Evolutionary conservation across 768 basidiomycete genomes (phyloP).

Genomic region (Mycena maculata): DNA sequence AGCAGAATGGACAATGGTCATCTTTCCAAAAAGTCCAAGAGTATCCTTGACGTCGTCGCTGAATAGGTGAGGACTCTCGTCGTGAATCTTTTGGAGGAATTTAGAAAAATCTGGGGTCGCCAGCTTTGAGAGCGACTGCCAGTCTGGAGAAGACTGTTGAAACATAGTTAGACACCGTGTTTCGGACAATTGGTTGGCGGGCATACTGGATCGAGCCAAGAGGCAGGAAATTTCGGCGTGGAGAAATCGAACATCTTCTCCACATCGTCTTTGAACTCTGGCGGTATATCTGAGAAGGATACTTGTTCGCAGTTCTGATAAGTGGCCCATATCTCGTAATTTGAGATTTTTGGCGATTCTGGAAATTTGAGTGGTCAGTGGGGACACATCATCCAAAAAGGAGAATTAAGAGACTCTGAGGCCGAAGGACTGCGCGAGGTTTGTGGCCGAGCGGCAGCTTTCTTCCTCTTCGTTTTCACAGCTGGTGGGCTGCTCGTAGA

Average conservation of each 20-base stretch:
- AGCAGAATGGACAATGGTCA: slow-evolving; percentile 55
- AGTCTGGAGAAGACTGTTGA: slow-evolving; percentile 41
- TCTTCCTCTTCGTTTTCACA: slow-evolving; percentile 27
- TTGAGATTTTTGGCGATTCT: slow-evolving; percentile 63
- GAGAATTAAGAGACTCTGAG: slow-evolving; percentile 52
- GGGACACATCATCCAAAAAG: neutral
- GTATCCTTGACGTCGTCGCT: slow-evolving; percentile 37
- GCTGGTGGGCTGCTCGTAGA: slow-evolving; percentile 29
- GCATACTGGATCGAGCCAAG: slow-evolving; percentile 57
- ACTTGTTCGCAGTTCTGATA: slow-evolving; percentile 64
- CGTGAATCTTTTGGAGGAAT: slow-evolving; percentile 45
- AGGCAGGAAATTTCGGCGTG: slow-evolving; percentile 46
- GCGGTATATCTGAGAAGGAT: slow-evolving; percentile 56
- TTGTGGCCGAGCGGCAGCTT: slow-evolving; percentile 23
- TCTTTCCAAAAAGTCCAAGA: slow-evolving; percentile 47
- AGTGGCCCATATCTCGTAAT: slow-evolving; percentile 64
- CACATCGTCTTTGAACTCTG: slow-evolving; percentile 53
- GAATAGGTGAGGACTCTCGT: slow-evolving; percentile 54
- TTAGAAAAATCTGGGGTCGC: slow-evolving; percentile 42
- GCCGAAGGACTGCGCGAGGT: slow-evolving; percentile 55
- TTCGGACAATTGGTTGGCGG: neutral
- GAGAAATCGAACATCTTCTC: slow-evolving; percentile 37
- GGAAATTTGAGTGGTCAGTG: neutral
- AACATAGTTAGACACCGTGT: neutral
- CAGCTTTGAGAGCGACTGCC: slow-evolving; percentile 38